A percentile compares a stretch with the other conserved stretches of the same genome.
These are phyloP conservation scores for Cryptosporidium sp. DNA, from an alignment of 169 alveolate genomes.

Conservation along the genomic window DNA sequence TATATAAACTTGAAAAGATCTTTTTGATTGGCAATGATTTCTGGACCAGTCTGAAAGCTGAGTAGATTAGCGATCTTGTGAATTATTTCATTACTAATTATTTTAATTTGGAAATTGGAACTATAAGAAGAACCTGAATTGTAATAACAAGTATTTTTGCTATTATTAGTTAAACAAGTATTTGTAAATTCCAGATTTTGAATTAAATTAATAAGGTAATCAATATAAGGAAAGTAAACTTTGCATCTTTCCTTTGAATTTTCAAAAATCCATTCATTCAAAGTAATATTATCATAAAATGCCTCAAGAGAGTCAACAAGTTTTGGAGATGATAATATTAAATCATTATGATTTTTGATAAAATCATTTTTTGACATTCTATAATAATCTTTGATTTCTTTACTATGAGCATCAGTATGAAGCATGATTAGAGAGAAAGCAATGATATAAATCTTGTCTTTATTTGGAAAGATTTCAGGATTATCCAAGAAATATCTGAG, in stretches of 20 bases:
- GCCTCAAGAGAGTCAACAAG: constrained; percentile 20
- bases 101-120: constrained; percentile 15
- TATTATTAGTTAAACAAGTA: not conserved
- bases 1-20: not conserved
- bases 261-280: constrained; percentile 52
- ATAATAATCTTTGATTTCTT: constrained; percentile 83
- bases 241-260: not conserved
- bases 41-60: not conserved
- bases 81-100: constrained; percentile 9
- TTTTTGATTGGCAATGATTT: not conserved
- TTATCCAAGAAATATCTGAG: constrained; percentile 90
- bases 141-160: not conserved
- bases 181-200: not conserved
- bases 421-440: constrained; percentile 92
- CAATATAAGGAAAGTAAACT: constrained; percentile 38
- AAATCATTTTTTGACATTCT: constrained; percentile 77
- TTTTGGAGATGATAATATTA: constrained; percentile 19
- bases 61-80: constrained; percentile 24
- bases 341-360: constrained; percentile 40
- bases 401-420: constrained; percentile 92
- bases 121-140: not conserved
- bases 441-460: constrained; percentile 90
- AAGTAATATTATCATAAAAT: constrained; percentile 53
- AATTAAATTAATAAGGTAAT: constrained; percentile 36
- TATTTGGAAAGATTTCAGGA: constrained; percentile 86